Evolutionary conservation across 75 land plant species (phyloP).

Genomic region (Cunninghamia lanceolata): DNA sequence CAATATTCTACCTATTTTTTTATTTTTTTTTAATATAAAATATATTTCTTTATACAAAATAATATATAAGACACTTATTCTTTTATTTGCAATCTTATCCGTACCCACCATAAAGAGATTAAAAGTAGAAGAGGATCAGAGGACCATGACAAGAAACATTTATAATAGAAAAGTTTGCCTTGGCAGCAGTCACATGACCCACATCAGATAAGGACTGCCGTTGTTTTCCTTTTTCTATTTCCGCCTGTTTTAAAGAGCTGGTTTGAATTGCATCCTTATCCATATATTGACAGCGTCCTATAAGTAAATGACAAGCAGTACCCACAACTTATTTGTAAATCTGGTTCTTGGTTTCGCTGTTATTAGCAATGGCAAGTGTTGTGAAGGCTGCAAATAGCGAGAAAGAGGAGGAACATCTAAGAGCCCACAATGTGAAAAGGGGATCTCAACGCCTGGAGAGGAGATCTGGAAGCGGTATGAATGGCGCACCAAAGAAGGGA

Average conservation of each 20-base stretch:
- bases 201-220: too few species aligned
- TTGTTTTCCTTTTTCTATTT: neutral
- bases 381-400: neutral
- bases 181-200: too few species aligned
- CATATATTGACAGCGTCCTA: neutral
- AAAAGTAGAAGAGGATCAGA: too few species aligned
- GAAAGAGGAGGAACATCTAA: neutral
- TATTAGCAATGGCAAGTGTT: neutral
- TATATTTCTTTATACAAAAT: too few species aligned
- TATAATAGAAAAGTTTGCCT: too few species aligned
- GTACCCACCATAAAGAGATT: too few species aligned
- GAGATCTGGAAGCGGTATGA: conserved; percentile 54
- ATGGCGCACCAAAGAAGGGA: conserved; percentile 68
- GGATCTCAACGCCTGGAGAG: conserved; percentile 42
- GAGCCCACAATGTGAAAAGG: neutral
- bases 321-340: neutral
- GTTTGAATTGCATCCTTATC: neutral
- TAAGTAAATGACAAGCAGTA: neutral
- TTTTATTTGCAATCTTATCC: too few species aligned
- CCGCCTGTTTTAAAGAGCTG: neutral
- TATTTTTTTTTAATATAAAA: too few species aligned
- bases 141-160: too few species aligned
- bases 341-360: too few species aligned
- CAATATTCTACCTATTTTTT: too few species aligned
- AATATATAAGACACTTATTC: too few species aligned